These are phyloP conservation scores for Jatropha podagrica DNA, from an alignment of 441 rosid species.

Conservation along the genomic window DNA sequence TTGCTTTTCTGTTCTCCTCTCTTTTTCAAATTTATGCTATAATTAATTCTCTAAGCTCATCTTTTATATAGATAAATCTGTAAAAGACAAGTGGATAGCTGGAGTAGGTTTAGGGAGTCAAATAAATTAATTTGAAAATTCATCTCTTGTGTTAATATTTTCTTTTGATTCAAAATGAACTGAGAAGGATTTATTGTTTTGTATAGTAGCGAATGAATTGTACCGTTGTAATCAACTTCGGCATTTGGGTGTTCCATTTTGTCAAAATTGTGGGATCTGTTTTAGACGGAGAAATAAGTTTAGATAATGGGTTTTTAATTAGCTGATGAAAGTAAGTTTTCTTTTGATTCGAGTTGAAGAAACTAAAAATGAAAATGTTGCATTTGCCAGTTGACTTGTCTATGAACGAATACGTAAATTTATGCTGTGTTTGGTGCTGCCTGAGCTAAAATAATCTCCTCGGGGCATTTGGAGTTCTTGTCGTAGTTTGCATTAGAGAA, in stretches of 20 bases:
- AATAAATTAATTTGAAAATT: neutral
- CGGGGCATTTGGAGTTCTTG: neutral
- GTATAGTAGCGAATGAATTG: neutral
- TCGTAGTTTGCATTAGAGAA: neutral
- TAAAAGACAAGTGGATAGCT: no score
- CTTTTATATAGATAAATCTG: no score
- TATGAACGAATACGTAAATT: no score
- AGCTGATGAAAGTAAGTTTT: neutral
- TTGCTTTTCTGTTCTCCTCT: neutral
- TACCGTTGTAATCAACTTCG: neutral
- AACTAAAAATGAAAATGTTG: no score
- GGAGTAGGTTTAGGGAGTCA: no score
- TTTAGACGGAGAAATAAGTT: neutral
- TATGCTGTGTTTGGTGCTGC: neutral
- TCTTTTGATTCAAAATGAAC: neutral
- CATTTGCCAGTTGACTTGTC: no score
- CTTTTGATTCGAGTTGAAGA: neutral
- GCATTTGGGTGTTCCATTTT: neutral
- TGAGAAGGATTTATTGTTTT: neutral
- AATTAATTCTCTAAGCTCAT: no score
- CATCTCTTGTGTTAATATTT: neutral
- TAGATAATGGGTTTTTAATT: no score
- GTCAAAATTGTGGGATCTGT: neutral
- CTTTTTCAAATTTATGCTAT: neutral
- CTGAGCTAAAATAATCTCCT: neutral